Base-by-base conservation (phyloP, 2,329 filamentous ascomycete species). In the Chrysoporthe austroafricana region DNA sequence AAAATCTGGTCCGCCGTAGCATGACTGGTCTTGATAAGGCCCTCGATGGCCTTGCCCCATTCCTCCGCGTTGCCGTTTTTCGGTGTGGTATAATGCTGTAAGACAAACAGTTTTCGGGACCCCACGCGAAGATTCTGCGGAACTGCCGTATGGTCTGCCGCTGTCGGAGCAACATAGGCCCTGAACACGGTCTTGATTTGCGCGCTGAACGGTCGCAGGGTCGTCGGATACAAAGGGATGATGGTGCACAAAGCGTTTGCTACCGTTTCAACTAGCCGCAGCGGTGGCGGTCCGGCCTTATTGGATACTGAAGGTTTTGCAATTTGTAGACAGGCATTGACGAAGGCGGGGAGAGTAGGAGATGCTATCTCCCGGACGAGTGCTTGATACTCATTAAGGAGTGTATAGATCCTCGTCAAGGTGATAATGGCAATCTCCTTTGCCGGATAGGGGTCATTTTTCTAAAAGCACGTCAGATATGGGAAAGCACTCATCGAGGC, bases 321-420 rank as follows among this genome's bases (percentile, higher is more conserved):
- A 57, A 95, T 83, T 73, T 90, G 88, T 57, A 97, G 78, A 73
- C 91, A 93, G 3, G 90, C 84, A 0, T 87, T 89, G 58, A 94
- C 85, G 74, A 95, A 97, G 1, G 86, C 81, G 1, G 92, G 88
- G 26, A 97, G 81, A 3, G 88, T 92, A 2, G 93, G 93, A 0
- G 94, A 97, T 0, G 92, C 94, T 69, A 97, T 92, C 76, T 97
- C 94, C 73, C 95, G 87, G 57, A 95, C 84, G 64, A 97, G 83
- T 9, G 93, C 96, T 69, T 91, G 92, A 75, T 94, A 94, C 48
- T 90, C 88, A 75, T 94, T 92, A 52, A 94, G 91, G 46, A 96
- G 86, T 72, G 89, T 85, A 80, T 96, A 97, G 72, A 97, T 94
- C 74, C 91, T 90, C 26, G 92, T 91, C 70, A 97, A 81, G 16